Base-by-base conservation (phyloP, 176 grass and related monocot genomes). In the Echinochloa phyllopogon region DNA sequence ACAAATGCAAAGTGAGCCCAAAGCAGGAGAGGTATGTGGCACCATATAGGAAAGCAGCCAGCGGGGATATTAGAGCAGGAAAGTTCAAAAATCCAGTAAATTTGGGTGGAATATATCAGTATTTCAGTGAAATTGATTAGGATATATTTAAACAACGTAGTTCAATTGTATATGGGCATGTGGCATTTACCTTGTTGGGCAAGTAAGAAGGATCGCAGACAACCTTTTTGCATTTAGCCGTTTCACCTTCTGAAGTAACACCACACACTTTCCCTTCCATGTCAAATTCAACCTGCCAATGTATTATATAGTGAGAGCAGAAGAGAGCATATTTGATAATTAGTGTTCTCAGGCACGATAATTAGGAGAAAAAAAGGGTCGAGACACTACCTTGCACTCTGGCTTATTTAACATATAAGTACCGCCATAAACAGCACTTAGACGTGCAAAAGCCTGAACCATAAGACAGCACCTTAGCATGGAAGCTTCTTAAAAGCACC, bases 141-240 rank as follows among this genome's bases (percentile, higher is more conserved):
- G 56, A 52, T 60, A 61, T 80, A 59, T 18, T 45, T 27, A 74
- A 73, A 76, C 13, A 75, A 29, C 77, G 45, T 23, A 49, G 23
- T 63, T 78, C 25, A 45, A 45, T 69, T 76, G 56, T 23, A 45
- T 77, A 25, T 69, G 11, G 16, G 55, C 15, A 59, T 10, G 47
- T 13, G 41, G 67, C 40, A 18, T 72, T 82, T 87, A 97, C 95
- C 92, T 97, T 97, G 75, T 84, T 94, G 24, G 86, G 70, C 33
- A 97, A 83, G 92, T 97, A 97, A 59, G 92, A 97, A 87, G 95
- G 95, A 73, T 97, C 95, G 85, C 95, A 97, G 25, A 97, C 95
- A 65, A 97, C 86, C 76, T 97, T 97, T 64, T 89, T 97, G 86
- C 95, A 97, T 65, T 90, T 92, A 11, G 95, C 95, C 58, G 95